These are phyloP conservation scores for Astrocystis sublimbata DNA, from an alignment of 495 filamentous ascomycete species.

Conservation along the genomic window DNA sequence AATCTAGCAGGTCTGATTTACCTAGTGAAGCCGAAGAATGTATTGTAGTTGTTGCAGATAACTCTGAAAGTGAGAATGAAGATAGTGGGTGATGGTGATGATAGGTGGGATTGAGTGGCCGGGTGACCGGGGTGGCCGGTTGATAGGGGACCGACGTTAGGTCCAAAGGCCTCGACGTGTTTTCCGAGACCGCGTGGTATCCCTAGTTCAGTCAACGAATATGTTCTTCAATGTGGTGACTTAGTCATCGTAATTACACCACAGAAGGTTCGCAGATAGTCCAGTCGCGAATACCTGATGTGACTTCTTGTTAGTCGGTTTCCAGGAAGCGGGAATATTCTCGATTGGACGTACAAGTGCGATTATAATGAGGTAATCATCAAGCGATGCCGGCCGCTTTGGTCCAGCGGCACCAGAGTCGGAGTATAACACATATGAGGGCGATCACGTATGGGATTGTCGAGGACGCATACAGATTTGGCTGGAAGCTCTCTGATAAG, in stretches of 20 bases:
- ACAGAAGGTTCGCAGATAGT: background rate
- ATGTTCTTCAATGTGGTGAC: background rate
- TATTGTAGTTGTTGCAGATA: too few species aligned
- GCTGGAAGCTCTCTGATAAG: background rate
- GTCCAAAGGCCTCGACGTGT: background rate
- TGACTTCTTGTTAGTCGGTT: background rate
- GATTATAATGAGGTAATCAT: background rate
- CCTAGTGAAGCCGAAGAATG: too few species aligned
- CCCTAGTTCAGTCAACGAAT: background rate
- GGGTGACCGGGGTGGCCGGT: too few species aligned
- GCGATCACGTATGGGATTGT: background rate
- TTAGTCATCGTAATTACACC: background rate
- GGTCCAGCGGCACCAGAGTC: background rate
- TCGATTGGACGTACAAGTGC: background rate
- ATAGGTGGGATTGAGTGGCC: too few species aligned
- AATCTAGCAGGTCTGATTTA: too few species aligned
- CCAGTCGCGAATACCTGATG: background rate
- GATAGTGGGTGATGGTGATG: too few species aligned
- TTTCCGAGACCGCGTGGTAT: constrained; percentile 1
- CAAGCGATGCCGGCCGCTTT: background rate
- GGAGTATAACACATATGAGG: background rate
- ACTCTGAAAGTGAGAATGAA: too few species aligned
- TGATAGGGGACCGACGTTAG: too few species aligned
- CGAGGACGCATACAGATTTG: constrained; percentile 7
- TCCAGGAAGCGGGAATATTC: too few species aligned